phyloP scores from a whole-genome alignment of 2,329 filamentous ascomycete genomes.

The Tricladium varicosporioides region DNA sequence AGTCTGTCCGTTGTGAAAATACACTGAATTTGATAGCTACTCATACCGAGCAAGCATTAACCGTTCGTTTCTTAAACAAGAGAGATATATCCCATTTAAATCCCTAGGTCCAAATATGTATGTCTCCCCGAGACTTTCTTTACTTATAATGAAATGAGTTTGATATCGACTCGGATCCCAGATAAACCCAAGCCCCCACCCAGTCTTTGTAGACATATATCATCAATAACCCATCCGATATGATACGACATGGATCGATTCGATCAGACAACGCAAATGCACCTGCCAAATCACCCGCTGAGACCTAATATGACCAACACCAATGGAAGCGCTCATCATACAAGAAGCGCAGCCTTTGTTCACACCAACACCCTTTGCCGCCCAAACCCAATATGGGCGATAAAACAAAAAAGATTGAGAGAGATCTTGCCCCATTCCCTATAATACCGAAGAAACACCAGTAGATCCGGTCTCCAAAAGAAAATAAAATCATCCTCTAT shows the following conservation, averaged over 20 bases:
- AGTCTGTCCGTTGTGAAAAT: background rate
- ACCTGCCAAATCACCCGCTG: slow-evolving; percentile 29
- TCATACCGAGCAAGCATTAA: slow-evolving; percentile 1
- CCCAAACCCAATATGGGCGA: slow-evolving; percentile 20
- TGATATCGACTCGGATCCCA: background rate
- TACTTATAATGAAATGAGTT: background rate
- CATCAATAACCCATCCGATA: slow-evolving; percentile 25
- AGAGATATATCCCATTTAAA: background rate
- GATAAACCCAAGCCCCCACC: slow-evolving; percentile 8
- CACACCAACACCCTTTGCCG: slow-evolving; percentile 30
- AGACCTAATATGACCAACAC: slow-evolving; percentile 26
- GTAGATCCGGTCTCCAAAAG: slow-evolving; percentile 24
- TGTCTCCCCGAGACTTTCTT: slow-evolving; percentile 1
- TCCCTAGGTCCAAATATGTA: slow-evolving; percentile 5
- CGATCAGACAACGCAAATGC: slow-evolving; percentile 28
- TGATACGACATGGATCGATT: slow-evolving; percentile 27
- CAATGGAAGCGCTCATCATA: slow-evolving; percentile 28
- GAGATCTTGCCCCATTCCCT: slow-evolving; percentile 31
- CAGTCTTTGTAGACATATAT: slow-evolving; percentile 25
- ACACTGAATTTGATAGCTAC: slow-evolving; percentile 1
- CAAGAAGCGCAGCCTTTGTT: slow-evolving; percentile 30
- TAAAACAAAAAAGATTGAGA: slow-evolving; percentile 28
- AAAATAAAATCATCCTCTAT: slow-evolving; percentile 37
- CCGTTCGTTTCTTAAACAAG: slow-evolving; percentile 1
- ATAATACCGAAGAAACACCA: slow-evolving; percentile 30